Percentiles rank a stretch among this genome's conserved stretches.
Conservation (phyloP, 208 protist species). For the Porcisia deanei region DNA sequence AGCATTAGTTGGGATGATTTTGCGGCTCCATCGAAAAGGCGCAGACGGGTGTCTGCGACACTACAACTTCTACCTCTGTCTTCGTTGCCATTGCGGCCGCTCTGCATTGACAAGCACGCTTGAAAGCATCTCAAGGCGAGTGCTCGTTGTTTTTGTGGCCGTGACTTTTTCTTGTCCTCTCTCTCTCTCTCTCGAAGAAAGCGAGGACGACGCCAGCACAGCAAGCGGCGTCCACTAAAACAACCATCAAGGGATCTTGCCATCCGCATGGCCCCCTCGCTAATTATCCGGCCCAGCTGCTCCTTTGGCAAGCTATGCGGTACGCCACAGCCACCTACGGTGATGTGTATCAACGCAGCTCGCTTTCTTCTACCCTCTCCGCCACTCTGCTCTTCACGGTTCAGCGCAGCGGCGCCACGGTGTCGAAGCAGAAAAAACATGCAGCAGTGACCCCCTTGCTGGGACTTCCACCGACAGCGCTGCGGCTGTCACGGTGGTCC, state of each 20-base stretch:
- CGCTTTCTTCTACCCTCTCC: conserved; percentile 38
- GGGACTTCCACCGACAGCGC: conserved; percentile 36
- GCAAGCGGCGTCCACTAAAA: background rate
- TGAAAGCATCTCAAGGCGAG: background rate
- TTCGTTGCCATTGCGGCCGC: background rate
- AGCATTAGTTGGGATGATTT: conserved; percentile 23
- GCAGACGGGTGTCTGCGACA: background rate
- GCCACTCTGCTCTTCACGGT: conserved; percentile 41
- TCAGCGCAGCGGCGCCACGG: conserved; percentile 25
- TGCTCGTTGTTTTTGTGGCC: background rate
- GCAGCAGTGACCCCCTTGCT: conserved; percentile 51
- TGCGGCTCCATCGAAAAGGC: background rate
- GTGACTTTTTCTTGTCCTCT: conserved; percentile 10
- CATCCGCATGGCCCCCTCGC: conserved; percentile 9
- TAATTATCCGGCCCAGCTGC: conserved; percentile 32
- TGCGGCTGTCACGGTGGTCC: conserved; percentile 55
- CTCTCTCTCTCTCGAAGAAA: too few species aligned
- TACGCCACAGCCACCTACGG: conserved; percentile 72
- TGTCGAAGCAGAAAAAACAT: conserved; percentile 43
- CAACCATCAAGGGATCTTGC: background rate
- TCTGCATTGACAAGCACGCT: background rate
- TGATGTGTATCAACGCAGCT: conserved; percentile 46
- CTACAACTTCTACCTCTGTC: background rate
- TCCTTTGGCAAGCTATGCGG: conserved; percentile 53
- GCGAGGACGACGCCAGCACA: background rate